Evolutionary conservation across 768 basidiomycete species (phyloP).

Genomic region (Tremella fuciformis): DNA sequence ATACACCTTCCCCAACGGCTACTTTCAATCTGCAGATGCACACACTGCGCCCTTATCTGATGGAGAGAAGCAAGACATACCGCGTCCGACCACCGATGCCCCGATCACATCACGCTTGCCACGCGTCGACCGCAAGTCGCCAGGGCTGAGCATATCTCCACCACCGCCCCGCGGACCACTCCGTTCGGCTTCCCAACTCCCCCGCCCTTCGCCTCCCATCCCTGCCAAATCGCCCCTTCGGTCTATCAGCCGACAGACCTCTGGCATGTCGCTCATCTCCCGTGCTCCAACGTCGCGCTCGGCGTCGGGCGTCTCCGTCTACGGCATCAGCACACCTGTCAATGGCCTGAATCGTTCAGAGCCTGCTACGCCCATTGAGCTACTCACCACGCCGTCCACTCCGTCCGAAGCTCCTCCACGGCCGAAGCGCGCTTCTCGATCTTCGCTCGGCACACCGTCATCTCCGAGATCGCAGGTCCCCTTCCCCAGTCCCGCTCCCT

Average conservation of each 20-base stretch:
- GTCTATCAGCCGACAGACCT: constrained; percentile 17
- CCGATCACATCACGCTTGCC: not conserved
- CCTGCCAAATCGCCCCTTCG: constrained; percentile 40
- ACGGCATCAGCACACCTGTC: not conserved
- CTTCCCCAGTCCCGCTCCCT: not conserved
- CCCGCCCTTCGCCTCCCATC: constrained; percentile 36
- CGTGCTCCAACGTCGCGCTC: not conserved
- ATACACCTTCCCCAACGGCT: too few relatives aligned
- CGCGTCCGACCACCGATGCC: too few relatives aligned
- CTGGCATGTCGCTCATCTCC: constrained; percentile 9
- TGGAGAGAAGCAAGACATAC: too few relatives aligned
- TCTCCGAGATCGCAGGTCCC: constrained; percentile 1
- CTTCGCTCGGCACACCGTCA: not conserved
- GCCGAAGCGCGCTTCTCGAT: not conserved
- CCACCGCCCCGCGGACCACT: constrained; percentile 5
- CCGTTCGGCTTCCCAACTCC: not conserved
- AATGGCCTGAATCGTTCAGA: not conserved
- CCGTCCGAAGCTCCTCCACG: not conserved
- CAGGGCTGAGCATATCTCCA: constrained; percentile 10
- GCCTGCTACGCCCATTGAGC: not conserved
- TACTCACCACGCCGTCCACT: not conserved
- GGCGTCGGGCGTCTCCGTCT: not conserved
- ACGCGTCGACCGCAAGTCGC: constrained; percentile 8
- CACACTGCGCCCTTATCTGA: too few relatives aligned
- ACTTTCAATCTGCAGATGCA: too few relatives aligned